Evolutionary conservation across 257 asterid species (phyloP), one percentile per base, ranked within the genome.

Genomic region (Galeopsis tetrahit): DNA sequence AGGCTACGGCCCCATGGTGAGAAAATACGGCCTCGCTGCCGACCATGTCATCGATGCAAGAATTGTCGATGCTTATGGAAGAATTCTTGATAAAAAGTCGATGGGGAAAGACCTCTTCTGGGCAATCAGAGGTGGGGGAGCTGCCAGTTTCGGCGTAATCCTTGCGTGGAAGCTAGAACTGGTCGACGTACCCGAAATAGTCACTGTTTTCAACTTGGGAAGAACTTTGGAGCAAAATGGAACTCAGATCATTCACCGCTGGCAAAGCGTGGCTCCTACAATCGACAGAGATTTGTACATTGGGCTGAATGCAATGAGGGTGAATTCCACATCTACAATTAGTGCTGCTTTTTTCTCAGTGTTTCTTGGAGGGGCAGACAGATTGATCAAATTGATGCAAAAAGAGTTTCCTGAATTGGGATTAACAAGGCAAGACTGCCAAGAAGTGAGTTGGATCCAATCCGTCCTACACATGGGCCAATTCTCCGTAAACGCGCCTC

Each of bases 211-310:
- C 51, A n/a, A 0, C 0, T 3, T 78, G 15, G 14, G 3, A 0
- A 71, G 55, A 56, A 71, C 73, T 8, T 21, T 71, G 33, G 77
- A 76, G 13, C 74, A 75, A 32, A 75, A 75, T 11, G 76, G 73
- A n/a, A 64, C 81, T 2, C 40, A 68, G 7, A 53, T 64, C 6
- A 36, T 78, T 64, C 66, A 68, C 14, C 69, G 66, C 0, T 82
- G 78, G 81, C 86, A 82, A 53, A 43, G 33, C 1, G 11, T 80
- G 0, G 81, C 74, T 0, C 64, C 51, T 17, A 48, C 15, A 48
- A 51, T 68, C 0, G 75, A 75, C 58, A 48, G 32, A 28, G 81
- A 80, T 46, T 55, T 80, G 31, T 65, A 65, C 56, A 43, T 80
- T 3, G 34, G 68, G 10, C 7, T 80, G 59, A 3, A 9, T 0